Percentiles rank a stretch among this genome's conserved stretches.
Evolutionary conservation across 1,284 basidiomycete species (phyloP).

Genomic region (Trametes versicolor): DNA sequence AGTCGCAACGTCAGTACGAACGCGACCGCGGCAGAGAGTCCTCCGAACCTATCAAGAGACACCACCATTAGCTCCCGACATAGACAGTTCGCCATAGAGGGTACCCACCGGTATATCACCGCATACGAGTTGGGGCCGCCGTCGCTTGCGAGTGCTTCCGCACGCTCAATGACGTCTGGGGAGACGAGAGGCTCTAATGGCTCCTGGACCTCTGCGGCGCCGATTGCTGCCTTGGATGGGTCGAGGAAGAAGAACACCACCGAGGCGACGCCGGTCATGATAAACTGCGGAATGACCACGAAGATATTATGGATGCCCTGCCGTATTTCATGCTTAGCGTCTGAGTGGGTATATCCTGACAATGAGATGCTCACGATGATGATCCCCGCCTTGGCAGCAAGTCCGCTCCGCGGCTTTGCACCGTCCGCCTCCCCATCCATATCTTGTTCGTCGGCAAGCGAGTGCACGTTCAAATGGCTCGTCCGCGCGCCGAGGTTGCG

Average conservation of each 20-base stretch:
- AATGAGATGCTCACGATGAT: conserved; percentile 70
- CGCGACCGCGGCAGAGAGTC: conserved; percentile 75
- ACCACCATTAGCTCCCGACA: conserved; percentile 1
- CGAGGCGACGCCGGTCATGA: conserved; percentile 73
- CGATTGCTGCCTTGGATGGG: conserved; percentile 56
- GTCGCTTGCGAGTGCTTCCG: conserved; percentile 31
- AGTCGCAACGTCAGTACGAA: conserved; percentile 76
- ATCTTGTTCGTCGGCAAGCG: conserved; percentile 35
- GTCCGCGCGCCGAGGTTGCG: conserved; percentile 56
- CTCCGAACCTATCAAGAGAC: conserved; percentile 66
- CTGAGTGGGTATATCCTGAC: neutral
- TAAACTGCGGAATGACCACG: conserved; percentile 82
- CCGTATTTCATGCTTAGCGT: neutral
- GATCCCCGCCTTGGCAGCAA: conserved; percentile 81
- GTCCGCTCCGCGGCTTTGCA: conserved; percentile 30
- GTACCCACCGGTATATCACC: conserved; percentile 77
- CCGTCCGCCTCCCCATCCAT: conserved; percentile 19
- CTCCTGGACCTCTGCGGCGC: conserved; percentile 32
- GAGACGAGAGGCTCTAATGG: conserved; percentile 23
- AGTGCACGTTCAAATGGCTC: conserved; percentile 49
- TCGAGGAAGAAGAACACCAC: conserved; percentile 77
- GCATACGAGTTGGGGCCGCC: conserved; percentile 72
- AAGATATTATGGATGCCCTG: conserved; percentile 90
- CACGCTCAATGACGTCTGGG: conserved; percentile 25
- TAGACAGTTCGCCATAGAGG: neutral